Percentiles rank a stretch among this genome's conserved stretches.
Conservation (phyloP, 2,329 filamentous ascomycete species). For the Colletotrichum musicola region DNA sequence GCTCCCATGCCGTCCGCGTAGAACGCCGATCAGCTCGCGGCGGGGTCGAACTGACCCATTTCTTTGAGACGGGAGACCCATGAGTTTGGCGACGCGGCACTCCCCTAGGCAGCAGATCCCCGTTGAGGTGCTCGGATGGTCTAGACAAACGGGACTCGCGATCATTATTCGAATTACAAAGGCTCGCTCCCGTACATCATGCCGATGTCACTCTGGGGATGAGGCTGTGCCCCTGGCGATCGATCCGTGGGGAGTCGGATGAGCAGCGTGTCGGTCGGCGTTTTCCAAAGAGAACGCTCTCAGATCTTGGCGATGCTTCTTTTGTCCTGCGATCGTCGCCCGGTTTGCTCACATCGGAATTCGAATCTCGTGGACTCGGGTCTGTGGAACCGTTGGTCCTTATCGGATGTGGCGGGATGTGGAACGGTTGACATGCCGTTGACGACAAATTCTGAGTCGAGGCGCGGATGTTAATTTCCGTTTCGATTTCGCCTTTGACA, state of each 20-base stretch:
- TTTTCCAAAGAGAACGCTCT: no score
- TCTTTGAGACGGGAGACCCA: conserved; percentile 1
- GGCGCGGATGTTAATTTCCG: no score
- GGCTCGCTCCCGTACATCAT: background rate
- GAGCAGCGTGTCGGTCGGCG: background rate
- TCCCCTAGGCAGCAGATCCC: no score
- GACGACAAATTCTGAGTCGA: background rate
- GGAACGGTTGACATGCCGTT: background rate
- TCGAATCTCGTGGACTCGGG: background rate
- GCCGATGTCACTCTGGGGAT: background rate
- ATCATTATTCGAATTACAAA: background rate
- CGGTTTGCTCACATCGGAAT: background rate
- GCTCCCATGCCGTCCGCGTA: conserved; percentile 12
- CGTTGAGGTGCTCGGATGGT: background rate
- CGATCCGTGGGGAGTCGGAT: background rate
- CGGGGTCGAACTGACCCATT: background rate
- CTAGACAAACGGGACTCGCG: background rate
- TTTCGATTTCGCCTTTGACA: background rate
- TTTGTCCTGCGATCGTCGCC: background rate
- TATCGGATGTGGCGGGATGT: background rate
- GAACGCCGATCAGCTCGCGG: conserved; percentile 7
- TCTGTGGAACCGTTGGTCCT: background rate
- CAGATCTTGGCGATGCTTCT: background rate
- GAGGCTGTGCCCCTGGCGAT: conserved; percentile 9
- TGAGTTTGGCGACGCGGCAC: background rate